Evolutionary conservation across 192 early-diverging fungal species (phyloP).

Genomic region (Martensiomyces pterosporus): DNA sequence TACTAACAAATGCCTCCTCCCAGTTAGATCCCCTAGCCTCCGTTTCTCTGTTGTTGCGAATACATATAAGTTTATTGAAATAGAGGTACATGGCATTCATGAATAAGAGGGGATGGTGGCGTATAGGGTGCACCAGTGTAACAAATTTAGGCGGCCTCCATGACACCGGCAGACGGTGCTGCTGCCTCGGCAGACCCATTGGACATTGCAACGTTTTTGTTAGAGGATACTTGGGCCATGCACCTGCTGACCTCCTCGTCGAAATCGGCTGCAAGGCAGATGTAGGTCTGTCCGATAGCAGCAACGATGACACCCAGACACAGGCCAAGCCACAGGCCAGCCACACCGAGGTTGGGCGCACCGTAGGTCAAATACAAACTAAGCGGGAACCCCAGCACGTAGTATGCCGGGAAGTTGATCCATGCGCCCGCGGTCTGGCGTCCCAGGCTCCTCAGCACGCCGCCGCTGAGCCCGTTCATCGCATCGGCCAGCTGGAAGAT

Average conservation of each 20-base stretch:
- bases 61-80: not conserved
- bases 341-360: constrained; percentile 7
- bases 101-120: not conserved
- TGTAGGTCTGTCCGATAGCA: constrained; percentile 1
- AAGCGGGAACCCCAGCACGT: constrained; percentile 45
- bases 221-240: constrained; percentile 2
- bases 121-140: not conserved
- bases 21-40: too few relatives aligned
- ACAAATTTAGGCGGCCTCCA: not conserved
- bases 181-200: too few relatives aligned
- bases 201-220: not conserved
- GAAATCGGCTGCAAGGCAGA: constrained; percentile 9
- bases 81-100: not conserved
- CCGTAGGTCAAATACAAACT: constrained; percentile 46
- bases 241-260: constrained; percentile 10
- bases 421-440: constrained; percentile 41
- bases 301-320: constrained; percentile 25
- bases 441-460: constrained; percentile 49
- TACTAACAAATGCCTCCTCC: too few relatives aligned
- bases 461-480: constrained; percentile 52
- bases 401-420: constrained; percentile 45
- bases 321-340: constrained; percentile 39
- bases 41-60: too few relatives aligned
- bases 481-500: constrained; percentile 59
- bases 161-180: not conserved